phyloP scores from a whole-genome alignment of 352 stramenopile species.

The Proteromonas lacertae region DNA sequence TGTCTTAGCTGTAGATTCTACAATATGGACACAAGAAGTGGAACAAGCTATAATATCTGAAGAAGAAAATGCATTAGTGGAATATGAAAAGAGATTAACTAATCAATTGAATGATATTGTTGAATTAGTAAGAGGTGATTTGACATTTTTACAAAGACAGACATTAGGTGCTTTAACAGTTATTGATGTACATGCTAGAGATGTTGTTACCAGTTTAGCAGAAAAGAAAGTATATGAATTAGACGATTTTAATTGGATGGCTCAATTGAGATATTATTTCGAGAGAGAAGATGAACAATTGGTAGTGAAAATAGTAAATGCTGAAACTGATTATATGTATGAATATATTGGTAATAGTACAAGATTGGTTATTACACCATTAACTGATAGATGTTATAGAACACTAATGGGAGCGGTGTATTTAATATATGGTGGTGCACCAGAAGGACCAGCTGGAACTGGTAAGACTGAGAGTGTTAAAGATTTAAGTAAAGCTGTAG shows the following conservation, averaged over 20 bases:
- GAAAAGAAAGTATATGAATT: constrained; percentile 38
- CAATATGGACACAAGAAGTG: constrained; percentile 69
- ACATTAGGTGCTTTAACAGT: constrained; percentile 53
- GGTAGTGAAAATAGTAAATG: constrained; percentile 53
- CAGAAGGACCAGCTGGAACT: no score
- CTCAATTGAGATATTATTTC: constrained; percentile 66
- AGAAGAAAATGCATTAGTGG: constrained; percentile 23
- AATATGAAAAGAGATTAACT: constrained; percentile 39
- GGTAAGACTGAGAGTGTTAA: constrained; percentile 78
- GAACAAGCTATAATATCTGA: constrained; percentile 31
- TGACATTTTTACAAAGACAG: constrained; percentile 50
- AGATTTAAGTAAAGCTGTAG: constrained; percentile 61
- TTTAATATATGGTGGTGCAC: constrained; percentile 50
- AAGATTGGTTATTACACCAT: constrained; percentile 52
- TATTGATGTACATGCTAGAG: no score
- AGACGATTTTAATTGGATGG: constrained; percentile 61
- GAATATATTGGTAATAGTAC: constrained; percentile 57
- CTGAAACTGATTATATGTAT: constrained; percentile 38
- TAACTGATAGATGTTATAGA: no score
- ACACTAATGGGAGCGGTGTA: constrained; percentile 70
- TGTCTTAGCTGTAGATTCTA: constrained; percentile 45
- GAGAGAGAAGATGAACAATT: constrained; percentile 14
- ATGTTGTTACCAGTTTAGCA: constrained; percentile 59
- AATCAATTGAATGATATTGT: constrained; percentile 43
- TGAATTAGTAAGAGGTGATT: constrained; percentile 43